These are phyloP conservation scores for Umbelopsis ramanniana DNA, from an alignment of 192 early-diverging fungal species.

Conservation along the genomic window DNA sequence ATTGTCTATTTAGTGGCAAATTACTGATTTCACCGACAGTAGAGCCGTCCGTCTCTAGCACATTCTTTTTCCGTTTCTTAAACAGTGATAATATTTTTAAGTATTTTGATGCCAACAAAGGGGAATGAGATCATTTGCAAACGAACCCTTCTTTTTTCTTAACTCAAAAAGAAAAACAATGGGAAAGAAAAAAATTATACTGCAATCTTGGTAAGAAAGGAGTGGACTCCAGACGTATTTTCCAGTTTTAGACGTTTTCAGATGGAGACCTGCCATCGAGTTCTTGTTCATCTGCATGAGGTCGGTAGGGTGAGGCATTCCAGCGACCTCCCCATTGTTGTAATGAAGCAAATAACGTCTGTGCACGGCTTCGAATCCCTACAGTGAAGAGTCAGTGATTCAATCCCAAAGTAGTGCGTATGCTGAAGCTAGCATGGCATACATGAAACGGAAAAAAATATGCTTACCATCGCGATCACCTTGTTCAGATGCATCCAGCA, in stretches of 20 bases:
- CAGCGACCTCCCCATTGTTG: conserved; percentile 16
- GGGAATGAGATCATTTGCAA: neutral
- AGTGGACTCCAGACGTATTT: neutral
- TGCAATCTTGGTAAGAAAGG: too few relatives aligned
- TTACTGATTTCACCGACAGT: conserved; percentile 1
- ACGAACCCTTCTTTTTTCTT: neutral
- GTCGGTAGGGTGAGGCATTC: neutral
- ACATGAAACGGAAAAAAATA: neutral
- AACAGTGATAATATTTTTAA: conserved; percentile 13
- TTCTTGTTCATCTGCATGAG: neutral
- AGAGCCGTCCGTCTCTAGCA: neutral
- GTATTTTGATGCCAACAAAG: conserved; percentile 17
- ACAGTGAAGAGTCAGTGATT: too few relatives aligned
- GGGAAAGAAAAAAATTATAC: too few relatives aligned
- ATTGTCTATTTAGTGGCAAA: neutral
- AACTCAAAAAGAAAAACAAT: too few relatives aligned
- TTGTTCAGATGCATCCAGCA: conserved; percentile 12
- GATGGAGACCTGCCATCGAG: conserved; percentile 9
- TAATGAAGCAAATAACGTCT: neutral
- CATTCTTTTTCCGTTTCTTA: conserved; percentile 5
- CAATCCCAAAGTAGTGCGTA: neutral
- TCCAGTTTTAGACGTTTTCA: neutral
- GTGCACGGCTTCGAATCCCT: conserved; percentile 15
- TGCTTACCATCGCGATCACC: neutral
- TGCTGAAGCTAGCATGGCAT: neutral